phyloP scores from a whole-genome alignment of 495 filamentous ascomycete species.

The Penicillium antarcticum region DNA sequence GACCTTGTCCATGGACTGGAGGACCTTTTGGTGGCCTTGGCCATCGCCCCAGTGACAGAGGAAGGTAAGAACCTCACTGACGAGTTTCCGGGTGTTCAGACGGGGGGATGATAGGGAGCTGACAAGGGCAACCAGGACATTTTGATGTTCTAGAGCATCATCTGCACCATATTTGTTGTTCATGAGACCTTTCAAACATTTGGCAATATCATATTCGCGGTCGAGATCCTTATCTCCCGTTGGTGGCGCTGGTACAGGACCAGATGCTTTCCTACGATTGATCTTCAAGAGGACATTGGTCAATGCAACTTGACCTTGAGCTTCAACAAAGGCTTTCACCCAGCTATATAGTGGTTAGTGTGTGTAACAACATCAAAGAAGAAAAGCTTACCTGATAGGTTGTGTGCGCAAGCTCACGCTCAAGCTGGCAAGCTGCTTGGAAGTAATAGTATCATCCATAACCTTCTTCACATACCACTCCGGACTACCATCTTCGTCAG shows the following conservation, averaged over 20 bases:
- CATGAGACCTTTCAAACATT: conserved; percentile 95
- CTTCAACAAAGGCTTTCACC: conserved; percentile 96
- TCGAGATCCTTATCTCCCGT: conserved; percentile 82
- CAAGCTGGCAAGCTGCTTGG: conserved; percentile 85
- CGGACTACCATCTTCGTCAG: conserved; percentile 91
- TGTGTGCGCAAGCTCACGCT: conserved; percentile 94
- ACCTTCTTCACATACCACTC: conserved; percentile 98
- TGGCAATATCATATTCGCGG: conserved; percentile 94
- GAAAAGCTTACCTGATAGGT: conserved; percentile 65
- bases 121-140: conserved; percentile 83
- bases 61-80: conserved; percentile 95
- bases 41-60: conserved; percentile 94
- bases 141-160: conserved; percentile 88
- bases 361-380: neutral
- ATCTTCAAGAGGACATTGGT: conserved; percentile 92
- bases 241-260: conserved; percentile 63
- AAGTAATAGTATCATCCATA: conserved; percentile 90
- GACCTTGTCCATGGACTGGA: conserved; percentile 89
- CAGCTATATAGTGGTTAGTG: conserved; percentile 49
- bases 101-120: conserved; percentile 86
- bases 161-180: conserved; percentile 99
- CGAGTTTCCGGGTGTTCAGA: conserved; percentile 87
- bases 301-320: conserved; percentile 93
- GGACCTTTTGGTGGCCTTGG: conserved; percentile 90
- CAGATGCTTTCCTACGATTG: conserved; percentile 78